Evolutionary conservation across 1,139 yeast species (phyloP).

Genomic region (Taphrina deformans): DNA sequence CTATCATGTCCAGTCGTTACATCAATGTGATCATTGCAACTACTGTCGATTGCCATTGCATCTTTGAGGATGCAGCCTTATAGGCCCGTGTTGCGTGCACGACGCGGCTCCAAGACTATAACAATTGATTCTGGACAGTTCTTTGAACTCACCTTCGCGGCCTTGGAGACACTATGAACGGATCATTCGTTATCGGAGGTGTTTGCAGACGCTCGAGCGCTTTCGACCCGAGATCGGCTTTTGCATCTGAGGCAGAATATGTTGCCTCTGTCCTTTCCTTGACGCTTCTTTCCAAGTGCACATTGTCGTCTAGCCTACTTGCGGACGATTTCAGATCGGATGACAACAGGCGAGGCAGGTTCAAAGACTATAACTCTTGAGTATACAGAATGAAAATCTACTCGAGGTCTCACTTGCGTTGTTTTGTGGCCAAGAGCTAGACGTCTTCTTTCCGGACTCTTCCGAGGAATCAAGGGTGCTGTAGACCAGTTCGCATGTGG

Average conservation of each 20-base stretch:
- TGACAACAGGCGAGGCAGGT: constrained; percentile 7
- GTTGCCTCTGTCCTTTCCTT: not conserved
- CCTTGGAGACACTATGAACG: not conserved
- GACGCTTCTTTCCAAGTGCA: no score
- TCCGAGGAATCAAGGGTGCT: constrained; percentile 23
- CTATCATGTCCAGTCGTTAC: no score
- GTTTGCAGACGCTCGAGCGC: constrained; percentile 1
- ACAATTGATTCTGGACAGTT: not conserved
- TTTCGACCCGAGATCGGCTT: not conserved
- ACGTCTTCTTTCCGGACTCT: constrained; percentile 24
- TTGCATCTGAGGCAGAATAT: not conserved
- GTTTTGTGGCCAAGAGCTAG: constrained; percentile 28
- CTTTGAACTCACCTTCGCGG: constrained; percentile 1
- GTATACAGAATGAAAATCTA: no score
- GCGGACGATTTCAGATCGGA: not conserved
- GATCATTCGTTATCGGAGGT: not conserved
- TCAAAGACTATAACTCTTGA: not conserved
- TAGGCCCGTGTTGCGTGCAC: not conserved
- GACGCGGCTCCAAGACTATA: not conserved
- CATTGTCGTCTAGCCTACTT: not conserved
- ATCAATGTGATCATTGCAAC: no score
- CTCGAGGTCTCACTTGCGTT: constrained; percentile 13
- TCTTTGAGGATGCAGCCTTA: no score
- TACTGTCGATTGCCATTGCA: no score
- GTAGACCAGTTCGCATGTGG: constrained; percentile 29